Evolutionary conservation across 768 basidiomycete species (phyloP).

Genomic region (Kwoniella dendrophila): DNA sequence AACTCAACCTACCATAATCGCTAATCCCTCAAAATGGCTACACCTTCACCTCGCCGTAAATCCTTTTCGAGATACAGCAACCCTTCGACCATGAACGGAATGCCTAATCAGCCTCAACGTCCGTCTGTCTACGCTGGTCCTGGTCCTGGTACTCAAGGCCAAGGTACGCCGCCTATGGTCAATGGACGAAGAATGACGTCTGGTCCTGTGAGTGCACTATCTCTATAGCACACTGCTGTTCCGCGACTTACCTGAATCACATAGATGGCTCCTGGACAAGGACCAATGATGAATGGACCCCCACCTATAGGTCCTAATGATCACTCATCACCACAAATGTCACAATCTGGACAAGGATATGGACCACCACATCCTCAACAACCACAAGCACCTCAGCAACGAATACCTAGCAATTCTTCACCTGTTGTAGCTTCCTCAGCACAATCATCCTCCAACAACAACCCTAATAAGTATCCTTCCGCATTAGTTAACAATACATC

Average conservation of each 20-base stretch:
- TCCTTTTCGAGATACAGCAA: conserved; percentile 21
- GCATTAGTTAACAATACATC: conserved; percentile 25
- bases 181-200: conserved; percentile 45
- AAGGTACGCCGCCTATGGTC: conserved; percentile 33
- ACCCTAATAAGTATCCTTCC: conserved; percentile 12
- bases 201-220: conserved; percentile 29
- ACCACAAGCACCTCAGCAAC: conserved; percentile 14
- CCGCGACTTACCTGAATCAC: not conserved
- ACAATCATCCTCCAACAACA: not conserved
- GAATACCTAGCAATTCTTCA: conserved; percentile 13
- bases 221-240: not conserved
- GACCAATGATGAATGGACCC: conserved; percentile 9
- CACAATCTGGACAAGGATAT: too few relatives aligned
- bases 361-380: too few relatives aligned
- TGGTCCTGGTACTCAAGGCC: conserved; percentile 1
- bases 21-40: too few relatives aligned
- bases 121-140: conserved; percentile 11
- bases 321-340: conserved; percentile 4
- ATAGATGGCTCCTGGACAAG: conserved; percentile 14
- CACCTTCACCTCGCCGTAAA: conserved; percentile 22
- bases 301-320: not conserved
- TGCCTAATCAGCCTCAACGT: conserved; percentile 21
- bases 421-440: conserved; percentile 5
- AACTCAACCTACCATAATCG: not conserved
- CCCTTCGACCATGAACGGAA: conserved; percentile 6